Evolutionary conservation across 257 asterid species (phyloP), one percentile per base, ranked within the genome.

Genomic region (Nicotiana tomentosiformis): DNA sequence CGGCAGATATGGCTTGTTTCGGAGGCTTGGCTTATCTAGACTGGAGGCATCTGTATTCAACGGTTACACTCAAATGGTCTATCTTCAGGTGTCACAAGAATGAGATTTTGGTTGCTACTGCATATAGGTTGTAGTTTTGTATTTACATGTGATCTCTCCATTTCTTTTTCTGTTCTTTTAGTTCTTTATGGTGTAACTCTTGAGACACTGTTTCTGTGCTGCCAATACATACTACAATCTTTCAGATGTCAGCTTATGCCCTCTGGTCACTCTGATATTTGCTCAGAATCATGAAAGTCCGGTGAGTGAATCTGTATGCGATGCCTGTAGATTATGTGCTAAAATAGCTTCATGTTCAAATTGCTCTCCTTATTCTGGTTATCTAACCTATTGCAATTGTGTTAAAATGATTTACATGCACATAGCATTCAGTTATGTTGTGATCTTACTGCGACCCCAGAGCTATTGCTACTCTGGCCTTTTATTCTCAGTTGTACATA

Each of bases 41-140:
- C 87, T 96, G 0, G 98, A 94, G 16, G 53, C 87, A 65, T 91
- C 97, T 77, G 98, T 96, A 58, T 96, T 96, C 81, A 94, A 94
- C 49, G 99, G 99, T 32, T 96, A 94, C 87, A 96, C 99, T n/a
- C 99, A 96, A 83, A 93, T 96, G 99, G 98, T 94, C 17, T 94
- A 94, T 82, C 91, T 96, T 85, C 94, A 91, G 91, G 93, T 96
- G 77, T 94, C 88, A 78, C 90, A 87, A 7, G 88, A 88, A 30
- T 85, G 65, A 76, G 80, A 76, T 76, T 76, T 51, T 49, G 43
- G 46, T 51, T 76, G 43, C 80, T 64, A 51, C 80, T 51, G 80
- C 80, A 76, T 51, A 51, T 76, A 76, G 8, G 80, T 76, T 51
- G 65, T 76, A 26, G 65, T 51, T 76, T 51, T 76, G 64, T 76